phyloP scores from a whole-genome alignment of 352 stramenopile species.

The Pseudoperonospora humuli region DNA sequence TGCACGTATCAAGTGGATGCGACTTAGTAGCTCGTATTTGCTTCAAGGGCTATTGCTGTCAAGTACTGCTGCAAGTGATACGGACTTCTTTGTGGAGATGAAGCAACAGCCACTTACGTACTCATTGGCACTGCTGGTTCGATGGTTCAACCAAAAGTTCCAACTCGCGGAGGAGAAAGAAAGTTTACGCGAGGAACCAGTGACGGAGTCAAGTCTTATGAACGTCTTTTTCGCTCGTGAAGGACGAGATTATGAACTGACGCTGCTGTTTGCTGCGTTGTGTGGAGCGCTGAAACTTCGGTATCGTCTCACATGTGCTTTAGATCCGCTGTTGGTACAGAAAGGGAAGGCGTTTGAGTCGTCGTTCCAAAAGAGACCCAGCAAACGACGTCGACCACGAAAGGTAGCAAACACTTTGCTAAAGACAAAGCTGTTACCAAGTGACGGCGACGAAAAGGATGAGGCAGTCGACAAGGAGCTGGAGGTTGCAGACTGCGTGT shows the following conservation, averaged over 20 bases:
- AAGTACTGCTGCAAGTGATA: constrained; percentile 28
- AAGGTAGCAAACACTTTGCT: constrained; percentile 8
- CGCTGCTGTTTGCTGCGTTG: constrained; percentile 53
- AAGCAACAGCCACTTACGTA: constrained; percentile 35
- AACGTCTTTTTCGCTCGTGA: constrained; percentile 39
- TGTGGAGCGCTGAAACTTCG: constrained; percentile 45
- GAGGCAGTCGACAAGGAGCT: constrained; percentile 6
- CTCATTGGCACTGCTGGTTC: constrained; percentile 53
- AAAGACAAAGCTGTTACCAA: constrained; percentile 10
- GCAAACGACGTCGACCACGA: constrained; percentile 13
- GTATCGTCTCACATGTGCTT: constrained; percentile 38
- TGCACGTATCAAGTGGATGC: constrained; percentile 38
- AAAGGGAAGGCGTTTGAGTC: constrained; percentile 39
- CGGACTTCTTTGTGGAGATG: constrained; percentile 42
- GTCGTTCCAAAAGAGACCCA: constrained; percentile 17
- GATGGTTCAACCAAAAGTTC: constrained; percentile 60
- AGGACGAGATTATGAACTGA: constrained; percentile 41
- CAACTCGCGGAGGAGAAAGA: constrained; percentile 13
- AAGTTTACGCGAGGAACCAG: constrained; percentile 5
- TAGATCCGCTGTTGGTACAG: constrained; percentile 52
- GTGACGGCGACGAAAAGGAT: constrained; percentile 10
- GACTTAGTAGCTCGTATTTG: constrained; percentile 31
- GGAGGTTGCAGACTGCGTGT: constrained; percentile 8
- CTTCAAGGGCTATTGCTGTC: constrained; percentile 56
- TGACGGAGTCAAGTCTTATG: constrained; percentile 48